phyloP scores from a whole-genome alignment of 2,329 filamentous ascomycete species.

The Dactylonectria macrodidyma region DNA sequence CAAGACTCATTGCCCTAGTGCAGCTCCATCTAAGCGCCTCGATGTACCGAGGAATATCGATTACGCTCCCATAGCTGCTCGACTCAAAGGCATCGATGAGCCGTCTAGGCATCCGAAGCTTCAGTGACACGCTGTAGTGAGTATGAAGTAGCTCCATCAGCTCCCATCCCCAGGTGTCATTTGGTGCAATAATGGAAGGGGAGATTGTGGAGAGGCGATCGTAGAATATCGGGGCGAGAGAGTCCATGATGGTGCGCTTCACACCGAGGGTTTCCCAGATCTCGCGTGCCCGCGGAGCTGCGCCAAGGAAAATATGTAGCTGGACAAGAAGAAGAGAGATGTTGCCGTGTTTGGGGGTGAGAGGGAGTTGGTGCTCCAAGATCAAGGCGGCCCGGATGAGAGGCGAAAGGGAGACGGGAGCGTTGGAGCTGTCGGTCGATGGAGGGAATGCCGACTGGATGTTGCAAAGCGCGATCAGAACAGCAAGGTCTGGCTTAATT shows the following conservation, averaged over 20 bases:
- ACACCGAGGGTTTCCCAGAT: constrained; percentile 68
- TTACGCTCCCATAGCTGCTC: constrained; percentile 66
- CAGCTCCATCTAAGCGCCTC: constrained; percentile 63
- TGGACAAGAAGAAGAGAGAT: constrained; percentile 67
- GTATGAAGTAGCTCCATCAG: constrained; percentile 60
- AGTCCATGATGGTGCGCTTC: constrained; percentile 72
- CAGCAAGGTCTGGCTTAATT: constrained; percentile 52
- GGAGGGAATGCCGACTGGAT: constrained; percentile 50
- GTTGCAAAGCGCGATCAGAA: constrained; percentile 54
- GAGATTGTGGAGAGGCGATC: constrained; percentile 69
- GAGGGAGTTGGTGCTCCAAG: constrained; percentile 64
- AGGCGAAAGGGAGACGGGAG: constrained; percentile 42
- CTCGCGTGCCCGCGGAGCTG: constrained; percentile 61
- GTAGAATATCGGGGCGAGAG: constrained; percentile 67
- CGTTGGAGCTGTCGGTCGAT: constrained; percentile 36
- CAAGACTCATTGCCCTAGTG: constrained; percentile 65
- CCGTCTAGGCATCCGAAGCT: constrained; percentile 60
- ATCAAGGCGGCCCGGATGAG: constrained; percentile 66
- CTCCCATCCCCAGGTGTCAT: constrained; percentile 52
- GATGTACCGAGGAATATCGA: constrained; percentile 62
- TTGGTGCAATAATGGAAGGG: constrained; percentile 56
- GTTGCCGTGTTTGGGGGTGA: constrained; percentile 61
- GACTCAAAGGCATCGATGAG: constrained; percentile 64
- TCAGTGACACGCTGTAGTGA: constrained; percentile 64
- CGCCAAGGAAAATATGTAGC: constrained; percentile 66